Base-by-base conservation (phyloP, 805 yeast species). In the Spathaspora boniae region DNA sequence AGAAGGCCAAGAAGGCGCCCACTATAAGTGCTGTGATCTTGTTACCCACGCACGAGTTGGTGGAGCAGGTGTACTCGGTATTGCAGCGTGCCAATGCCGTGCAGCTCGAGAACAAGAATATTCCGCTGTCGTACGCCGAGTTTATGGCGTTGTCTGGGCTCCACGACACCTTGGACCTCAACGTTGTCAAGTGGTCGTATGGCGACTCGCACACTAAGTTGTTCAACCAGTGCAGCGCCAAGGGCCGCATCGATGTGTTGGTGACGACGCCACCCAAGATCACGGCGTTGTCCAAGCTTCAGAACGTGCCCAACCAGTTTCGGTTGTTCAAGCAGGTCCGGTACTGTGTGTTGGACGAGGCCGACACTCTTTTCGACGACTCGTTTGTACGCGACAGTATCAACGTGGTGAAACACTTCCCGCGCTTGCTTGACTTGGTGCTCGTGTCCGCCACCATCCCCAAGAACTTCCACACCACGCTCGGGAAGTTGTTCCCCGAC, bases 361-460 rank as follows among this genome's bases (percentile, higher is more conserved):
- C 98, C 0, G 98, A 91, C 59, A 84, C 96, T 0, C 62, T 91
- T 37, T 72, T 89, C 78, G 95, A 89, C 53, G 74, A 77, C 34
- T 81, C 93, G 0, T 89, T 88, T 72, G 57, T 80, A 8, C 70
- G 71, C 17, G 80, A 77, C 32, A 85, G 96, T 2, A 71, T 76
- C 42, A 56, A 65, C 2, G 73, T 76, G 1, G 60, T 87, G 9
- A 65, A 58, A 32, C 68, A 79, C 62, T 66, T 75, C 14, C 49
- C 60, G 4, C 72, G 74, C 40, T 60, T 83, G 26, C 69, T 66
- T 31, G 83, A 86, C 42, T 56, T 87, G 16, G 71, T 89, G 0
- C 76, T 91, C 46, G 86, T 91, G 40, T 82, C 95, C 1, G 98
- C 98, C 0, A 91, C 98, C 0, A 81, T 93, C 22, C 95, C 98